A percentile compares a stretch with the other conserved stretches of the same genome.
Evolutionary conservation across 2,329 filamentous ascomycete genomes (phyloP).

Genomic region (Acrocalymma vagum): DNA sequence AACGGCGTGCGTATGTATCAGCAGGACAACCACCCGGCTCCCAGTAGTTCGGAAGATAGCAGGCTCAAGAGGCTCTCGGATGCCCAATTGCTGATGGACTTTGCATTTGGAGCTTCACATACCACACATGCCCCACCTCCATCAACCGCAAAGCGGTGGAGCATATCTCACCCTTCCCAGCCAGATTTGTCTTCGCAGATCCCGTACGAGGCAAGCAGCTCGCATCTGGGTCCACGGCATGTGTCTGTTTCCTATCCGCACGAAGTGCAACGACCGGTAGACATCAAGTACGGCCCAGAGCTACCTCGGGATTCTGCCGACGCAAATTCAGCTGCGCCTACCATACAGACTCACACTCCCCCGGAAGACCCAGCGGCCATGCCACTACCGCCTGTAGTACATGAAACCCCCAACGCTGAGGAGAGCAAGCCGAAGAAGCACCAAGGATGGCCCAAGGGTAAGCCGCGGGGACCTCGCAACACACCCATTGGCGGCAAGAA

Average conservation of each 20-base stretch:
- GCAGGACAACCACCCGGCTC: slow-evolving; percentile 6
- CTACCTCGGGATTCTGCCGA: slow-evolving; percentile 16
- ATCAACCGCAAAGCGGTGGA: slow-evolving; percentile 39
- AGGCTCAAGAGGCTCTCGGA: slow-evolving; percentile 50
- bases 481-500: slow-evolving; percentile 48
- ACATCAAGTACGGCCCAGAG: slow-evolving; percentile 23
- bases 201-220: slow-evolving; percentile 16
- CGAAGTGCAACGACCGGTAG: slow-evolving; percentile 20
- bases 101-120: slow-evolving; percentile 43
- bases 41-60: slow-evolving; percentile 40
- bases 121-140: slow-evolving; percentile 35
- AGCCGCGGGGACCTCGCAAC: slow-evolving; percentile 50
- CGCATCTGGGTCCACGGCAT: slow-evolving; percentile 16
- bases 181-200: slow-evolving; percentile 16
- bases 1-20: slow-evolving; percentile 42
- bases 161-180: slow-evolving; percentile 27
- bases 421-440: slow-evolving; percentile 45
- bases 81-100: slow-evolving; percentile 56
- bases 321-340: slow-evolving; percentile 16
- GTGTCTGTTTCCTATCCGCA: slow-evolving; percentile 12
- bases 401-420: slow-evolving; percentile 23
- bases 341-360: slow-evolving; percentile 50
- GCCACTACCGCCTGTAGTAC: slow-evolving; percentile 17
- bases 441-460: slow-evolving; percentile 57
- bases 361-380: slow-evolving; percentile 41